These are phyloP conservation scores for Zanthoxylum bungeanum DNA, from an alignment of 345 rosid species.

Conservation along the genomic window DNA sequence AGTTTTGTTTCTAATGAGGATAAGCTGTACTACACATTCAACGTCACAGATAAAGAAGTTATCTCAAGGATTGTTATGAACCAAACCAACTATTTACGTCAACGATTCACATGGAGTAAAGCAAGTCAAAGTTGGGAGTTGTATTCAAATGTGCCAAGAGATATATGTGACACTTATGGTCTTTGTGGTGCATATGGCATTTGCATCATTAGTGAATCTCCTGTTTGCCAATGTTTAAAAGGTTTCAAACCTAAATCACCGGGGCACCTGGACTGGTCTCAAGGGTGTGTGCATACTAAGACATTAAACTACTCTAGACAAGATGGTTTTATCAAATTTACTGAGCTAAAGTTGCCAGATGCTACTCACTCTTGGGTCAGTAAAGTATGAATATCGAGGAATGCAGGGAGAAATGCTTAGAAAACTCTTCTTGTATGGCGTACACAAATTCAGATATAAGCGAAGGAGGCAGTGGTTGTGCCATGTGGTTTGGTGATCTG, in stretches of 20 bases:
- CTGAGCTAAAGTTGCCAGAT: conserved; percentile 38
- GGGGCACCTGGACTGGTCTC: conserved; percentile 34
- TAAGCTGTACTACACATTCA: conserved; percentile 30
- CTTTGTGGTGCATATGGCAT: conserved; percentile 36
- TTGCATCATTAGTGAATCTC: conserved; percentile 20
- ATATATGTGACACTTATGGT: conserved; percentile 31
- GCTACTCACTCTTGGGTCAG: conserved; percentile 23
- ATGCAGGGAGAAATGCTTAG: conserved; percentile 21
- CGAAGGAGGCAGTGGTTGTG: conserved; percentile 31
- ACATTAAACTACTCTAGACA: conserved; percentile 24
- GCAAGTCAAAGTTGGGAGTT: conserved; percentile 27
- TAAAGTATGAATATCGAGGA: conserved; percentile 17
- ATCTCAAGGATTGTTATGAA: conserved; percentile 32
- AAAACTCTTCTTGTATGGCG: conserved; percentile 32
- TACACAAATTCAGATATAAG: conserved; percentile 22
- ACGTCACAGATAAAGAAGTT: conserved; percentile 18
- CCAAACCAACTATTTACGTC: conserved; percentile 18
- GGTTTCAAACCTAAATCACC: conserved; percentile 36
- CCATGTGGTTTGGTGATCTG: conserved; percentile 35
- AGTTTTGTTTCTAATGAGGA: conserved; percentile 23
- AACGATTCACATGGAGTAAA: conserved; percentile 41
- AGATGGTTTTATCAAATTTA: conserved; percentile 33
- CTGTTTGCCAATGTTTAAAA: conserved; percentile 31
- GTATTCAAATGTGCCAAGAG: conserved; percentile 39
- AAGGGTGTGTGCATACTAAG: conserved; percentile 35